Evolutionary conservation across 1,139 yeast species (phyloP), one percentile per base, ranked within the genome.

Genomic region (Taiozyma sp.): DNA sequence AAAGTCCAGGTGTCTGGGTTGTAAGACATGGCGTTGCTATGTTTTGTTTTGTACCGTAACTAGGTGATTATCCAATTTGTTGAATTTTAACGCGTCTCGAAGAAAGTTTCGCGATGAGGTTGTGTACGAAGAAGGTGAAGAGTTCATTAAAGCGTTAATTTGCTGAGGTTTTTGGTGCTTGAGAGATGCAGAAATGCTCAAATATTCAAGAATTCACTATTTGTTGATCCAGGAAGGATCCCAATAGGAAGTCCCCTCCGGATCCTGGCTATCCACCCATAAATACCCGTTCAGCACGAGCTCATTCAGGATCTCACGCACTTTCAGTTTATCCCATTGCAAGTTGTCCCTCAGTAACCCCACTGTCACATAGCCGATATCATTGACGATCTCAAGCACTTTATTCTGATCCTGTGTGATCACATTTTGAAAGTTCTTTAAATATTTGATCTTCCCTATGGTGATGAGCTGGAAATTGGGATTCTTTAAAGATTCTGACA

Each of bases 1-100:
- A 69, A 63, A 0, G 90, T 84, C 93, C 93, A 87, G 16, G 75
- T 66, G 55, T 83, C 87, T 1, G 91, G 76, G 47, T 70, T 66
- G 52, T 66, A 69, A 1, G 61, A 53, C 59, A 56, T 57, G 5
- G 41, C n/a, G 24, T 38, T 19, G 41, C 8, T 38, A 23, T 19
- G 40, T 7, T 36, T 29, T 10, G 13, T 29, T 2, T 13, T 29
- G 10, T 29, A 9, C 14, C n/a, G 8, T 1, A 13, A 13, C 12
- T 9, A 13, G 38, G 14, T 16, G 8, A 9, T 36, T 19, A 16
- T 16, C 23, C 13, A 16, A 19, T 36, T 36, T 38, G 41, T 19
- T 16, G 6, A 38, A 4, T n/a, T 36, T 16, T 9, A 16, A 14
- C 36, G 36, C 36, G 36, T n/a, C 10, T 32, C 12, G 13, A 4